Evolutionary conservation across 768 basidiomycete genomes (phyloP).

Genomic region (Russula compacta): DNA sequence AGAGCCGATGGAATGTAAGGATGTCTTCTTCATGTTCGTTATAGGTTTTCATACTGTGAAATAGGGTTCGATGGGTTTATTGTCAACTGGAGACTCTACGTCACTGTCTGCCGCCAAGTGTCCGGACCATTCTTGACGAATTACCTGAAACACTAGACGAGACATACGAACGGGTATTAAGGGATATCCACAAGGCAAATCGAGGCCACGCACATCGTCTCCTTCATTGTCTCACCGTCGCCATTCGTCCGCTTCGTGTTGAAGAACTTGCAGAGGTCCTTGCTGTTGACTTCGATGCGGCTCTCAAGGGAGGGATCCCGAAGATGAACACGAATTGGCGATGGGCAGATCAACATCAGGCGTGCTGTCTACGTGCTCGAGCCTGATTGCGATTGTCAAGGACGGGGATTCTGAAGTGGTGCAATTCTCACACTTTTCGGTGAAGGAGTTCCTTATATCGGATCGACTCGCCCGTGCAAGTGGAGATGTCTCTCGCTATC

Average conservation of each 20-base stretch:
- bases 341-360: not conserved
- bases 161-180: not conserved
- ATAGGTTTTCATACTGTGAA: not conserved
- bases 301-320: not conserved
- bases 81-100: not conserved
- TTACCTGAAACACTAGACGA: not conserved
- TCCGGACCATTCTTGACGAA: not conserved
- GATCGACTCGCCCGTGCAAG: not conserved
- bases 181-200: not conserved
- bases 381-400: not conserved
- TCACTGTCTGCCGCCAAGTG: not conserved
- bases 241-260: not conserved
- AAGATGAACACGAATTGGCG: not conserved
- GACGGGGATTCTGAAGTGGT: not conserved
- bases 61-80: not conserved
- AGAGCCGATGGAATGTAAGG: slow-evolving; percentile 1
- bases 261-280: slow-evolving; percentile 9
- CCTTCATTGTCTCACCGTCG: slow-evolving; percentile 5
- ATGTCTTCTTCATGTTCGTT: not conserved
- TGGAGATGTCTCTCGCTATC: not conserved
- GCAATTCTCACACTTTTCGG: slow-evolving; percentile 6
- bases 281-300: slow-evolving; percentile 2
- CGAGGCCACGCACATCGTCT: not conserved
- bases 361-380: slow-evolving; percentile 3
- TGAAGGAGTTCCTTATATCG: slow-evolving; percentile 5